Evolutionary conservation across 148 eudicot species (phyloP).

Genomic region (Bassia scoparia): DNA sequence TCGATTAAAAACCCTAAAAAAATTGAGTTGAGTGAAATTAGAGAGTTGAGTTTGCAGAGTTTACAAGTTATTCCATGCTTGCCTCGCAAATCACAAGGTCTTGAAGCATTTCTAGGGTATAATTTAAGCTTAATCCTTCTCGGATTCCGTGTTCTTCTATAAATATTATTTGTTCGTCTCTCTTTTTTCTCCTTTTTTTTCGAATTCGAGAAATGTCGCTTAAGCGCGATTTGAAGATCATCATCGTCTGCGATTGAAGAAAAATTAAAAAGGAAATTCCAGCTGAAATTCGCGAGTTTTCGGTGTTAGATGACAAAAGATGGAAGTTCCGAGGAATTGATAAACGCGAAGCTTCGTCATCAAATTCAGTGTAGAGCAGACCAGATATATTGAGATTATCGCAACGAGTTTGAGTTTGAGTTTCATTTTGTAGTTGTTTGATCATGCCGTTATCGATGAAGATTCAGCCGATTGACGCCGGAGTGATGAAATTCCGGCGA

Average conservation of each 20-base stretch:
- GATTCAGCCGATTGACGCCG: slow-evolving; percentile 68
- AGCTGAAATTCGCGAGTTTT: background rate
- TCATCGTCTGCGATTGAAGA: background rate
- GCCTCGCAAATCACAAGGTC: slow-evolving; percentile 23
- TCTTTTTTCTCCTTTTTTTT: background rate
- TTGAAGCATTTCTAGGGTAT: slow-evolving; percentile 12
- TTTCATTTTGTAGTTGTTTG: background rate
- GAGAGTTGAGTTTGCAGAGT: slow-evolving; percentile 27
- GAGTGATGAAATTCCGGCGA: slow-evolving; percentile 24
- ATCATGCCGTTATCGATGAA: slow-evolving; percentile 65
- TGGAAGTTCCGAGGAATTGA: slow-evolving; percentile 26
- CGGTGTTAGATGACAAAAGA: slow-evolving; percentile 1
- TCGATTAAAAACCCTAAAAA: background rate
- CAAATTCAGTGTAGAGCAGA: slow-evolving; percentile 21
- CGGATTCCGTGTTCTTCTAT: slow-evolving; percentile 16
- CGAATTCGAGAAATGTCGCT: slow-evolving; percentile 10
- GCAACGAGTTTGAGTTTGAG: background rate
- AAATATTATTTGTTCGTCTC: background rate
- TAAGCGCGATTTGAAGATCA: slow-evolving; percentile 1
- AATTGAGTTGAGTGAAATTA: slow-evolving; percentile 8
- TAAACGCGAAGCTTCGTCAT: slow-evolving; percentile 15
- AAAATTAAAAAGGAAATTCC: background rate
- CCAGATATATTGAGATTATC: too few relatives aligned
- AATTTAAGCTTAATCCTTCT: slow-evolving; percentile 19
- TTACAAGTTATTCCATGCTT: slow-evolving; percentile 55